Evolutionary conservation across 164 flowering plant genomes (phyloP), one percentile per base, ranked within the genome.

Genomic region (Nymphaea thermarum): DNA sequence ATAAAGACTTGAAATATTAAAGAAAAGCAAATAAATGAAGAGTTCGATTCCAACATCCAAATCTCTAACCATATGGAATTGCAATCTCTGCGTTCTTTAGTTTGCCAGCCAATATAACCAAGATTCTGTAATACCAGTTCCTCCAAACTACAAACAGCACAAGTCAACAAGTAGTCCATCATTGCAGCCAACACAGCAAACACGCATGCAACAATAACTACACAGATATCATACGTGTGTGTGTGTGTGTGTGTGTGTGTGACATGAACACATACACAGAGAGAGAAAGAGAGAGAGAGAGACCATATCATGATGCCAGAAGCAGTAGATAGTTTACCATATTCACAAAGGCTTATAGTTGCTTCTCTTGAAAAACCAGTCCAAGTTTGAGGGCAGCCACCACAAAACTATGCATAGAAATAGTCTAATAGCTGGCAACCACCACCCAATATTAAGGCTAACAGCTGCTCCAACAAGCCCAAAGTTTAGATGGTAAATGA

Each of bases 121-220:
- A 66, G 63, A 87, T 75, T 75, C 80, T 78, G 68, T 85, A 87
- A 70, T 87, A 87, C 92, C 92, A 87, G 65, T 78, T 84, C 82
- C 82, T 85, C 92, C 81, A 87, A 79, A 75, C 91, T 87, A 77
- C 43, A 61, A 4, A 61, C n/a, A n/a, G n/a, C n/a, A n/a, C n/a
- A n/a, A n/a, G n/a, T n/a, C n/a, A n/a, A n/a, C n/a, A n/a, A n/a
- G n/a, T n/a, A n/a, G n/a, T n/a, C n/a, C n/a, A n/a, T n/a, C n/a
- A n/a, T n/a, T n/a, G n/a, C n/a, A n/a, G n/a, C n/a, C n/a, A n/a
- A n/a, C n/a, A n/a, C n/a, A n/a, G n/a, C 4, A 4, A 61, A 4
- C 63, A 61, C 5, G 41, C 4, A 61, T 4, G 14, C 5, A 61
- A 61, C 4, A 15, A 61, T n/a, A n/a, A n/a, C 5, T 4, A n/a